These are phyloP conservation scores for Suillus clintonianus DNA, from an alignment of 768 basidiomycete genomes.

Conservation along the genomic window DNA sequence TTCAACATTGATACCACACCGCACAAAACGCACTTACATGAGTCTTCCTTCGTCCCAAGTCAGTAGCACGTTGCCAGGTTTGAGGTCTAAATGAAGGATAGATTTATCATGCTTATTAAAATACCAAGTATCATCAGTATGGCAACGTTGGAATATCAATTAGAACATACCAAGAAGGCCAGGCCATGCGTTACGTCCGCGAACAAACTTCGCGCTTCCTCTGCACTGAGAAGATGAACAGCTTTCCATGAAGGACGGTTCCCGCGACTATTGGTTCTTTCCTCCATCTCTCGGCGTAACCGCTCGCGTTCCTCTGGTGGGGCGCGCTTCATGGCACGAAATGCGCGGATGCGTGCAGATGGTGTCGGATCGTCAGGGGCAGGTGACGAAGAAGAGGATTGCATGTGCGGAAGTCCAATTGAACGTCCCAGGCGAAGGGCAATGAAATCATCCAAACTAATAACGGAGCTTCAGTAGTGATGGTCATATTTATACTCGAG, in stretches of 20 bases:
- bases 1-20: neutral
- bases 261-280: constrained; percentile 22
- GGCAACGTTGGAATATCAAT: neutral
- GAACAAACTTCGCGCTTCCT: constrained; percentile 82
- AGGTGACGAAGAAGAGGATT: constrained; percentile 32
- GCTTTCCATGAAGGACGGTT: constrained; percentile 56
- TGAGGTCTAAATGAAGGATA: constrained; percentile 91
- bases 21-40: constrained; percentile 52
- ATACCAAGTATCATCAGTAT: constrained; percentile 8
- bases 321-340: constrained; percentile 68
- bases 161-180: constrained; percentile 70
- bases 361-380: constrained; percentile 50
- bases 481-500: neutral
- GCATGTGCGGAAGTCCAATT: constrained; percentile 43
- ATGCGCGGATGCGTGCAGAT: constrained; percentile 74
- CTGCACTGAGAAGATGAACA: constrained; percentile 81
- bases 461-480: neutral
- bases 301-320: constrained; percentile 64
- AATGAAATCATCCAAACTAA: constrained; percentile 82
- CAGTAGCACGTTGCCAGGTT: constrained; percentile 90
- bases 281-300: constrained; percentile 54
- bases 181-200: constrained; percentile 85
- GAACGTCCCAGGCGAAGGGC: constrained; percentile 72
- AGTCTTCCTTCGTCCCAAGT: constrained; percentile 88
- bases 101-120: constrained; percentile 73